phyloP scores from a whole-genome alignment of 192 early-diverging fungal genomes.

The Podila horticola region DNA sequence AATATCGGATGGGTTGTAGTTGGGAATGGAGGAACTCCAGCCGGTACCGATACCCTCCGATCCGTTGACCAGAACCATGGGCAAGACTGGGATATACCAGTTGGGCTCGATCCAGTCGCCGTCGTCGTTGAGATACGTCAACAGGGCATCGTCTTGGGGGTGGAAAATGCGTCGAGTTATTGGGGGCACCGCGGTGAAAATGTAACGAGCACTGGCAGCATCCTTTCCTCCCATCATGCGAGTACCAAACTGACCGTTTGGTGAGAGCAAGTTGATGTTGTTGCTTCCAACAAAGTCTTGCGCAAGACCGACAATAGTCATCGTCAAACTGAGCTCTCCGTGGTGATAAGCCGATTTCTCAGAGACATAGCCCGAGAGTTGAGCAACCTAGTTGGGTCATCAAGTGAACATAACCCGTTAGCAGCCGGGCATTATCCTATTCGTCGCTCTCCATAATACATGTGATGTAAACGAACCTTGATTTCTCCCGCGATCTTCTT shows the following conservation, averaged over 20 bases:
- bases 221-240: constrained; percentile 90
- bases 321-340: constrained; percentile 84
- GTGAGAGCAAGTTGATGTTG: constrained; percentile 88
- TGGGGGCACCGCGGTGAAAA: constrained; percentile 79
- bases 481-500: constrained; percentile 83
- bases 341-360: constrained; percentile 96
- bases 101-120: constrained; percentile 92
- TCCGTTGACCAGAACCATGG: constrained; percentile 95
- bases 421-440: too few relatives aligned
- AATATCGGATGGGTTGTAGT: constrained; percentile 90
- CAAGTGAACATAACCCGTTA: too few relatives aligned
- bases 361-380: constrained; percentile 89
- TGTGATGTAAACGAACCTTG: constrained; percentile 61
- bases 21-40: constrained; percentile 84
- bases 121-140: constrained; percentile 90
- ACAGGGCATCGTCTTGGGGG: constrained; percentile 82
- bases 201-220: constrained; percentile 97
- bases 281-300: constrained; percentile 97
- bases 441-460: background rate
- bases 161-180: constrained; percentile 84
- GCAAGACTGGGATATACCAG: constrained; percentile 94
- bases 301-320: constrained; percentile 93
- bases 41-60: constrained; percentile 96
- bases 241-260: constrained; percentile 93
- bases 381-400: constrained; percentile 64